phyloP scores from a whole-genome alignment of 2,329 filamentous ascomycete genomes.

The Arthroderma sp. region DNA sequence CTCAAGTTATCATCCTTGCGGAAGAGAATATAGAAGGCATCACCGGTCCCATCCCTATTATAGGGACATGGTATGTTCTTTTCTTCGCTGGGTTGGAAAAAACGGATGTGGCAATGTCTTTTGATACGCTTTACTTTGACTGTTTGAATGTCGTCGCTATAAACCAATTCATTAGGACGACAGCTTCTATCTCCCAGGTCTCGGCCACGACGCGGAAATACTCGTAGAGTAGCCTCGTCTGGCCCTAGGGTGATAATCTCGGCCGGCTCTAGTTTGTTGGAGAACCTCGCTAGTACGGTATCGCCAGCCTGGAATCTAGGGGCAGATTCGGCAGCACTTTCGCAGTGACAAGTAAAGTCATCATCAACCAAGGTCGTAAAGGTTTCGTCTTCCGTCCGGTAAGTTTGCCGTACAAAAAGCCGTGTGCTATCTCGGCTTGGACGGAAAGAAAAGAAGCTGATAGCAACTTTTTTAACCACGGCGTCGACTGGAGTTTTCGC shows the following conservation, averaged over 20 bases:
- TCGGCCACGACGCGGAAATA: constrained; percentile 39
- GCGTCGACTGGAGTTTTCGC: constrained; percentile 43
- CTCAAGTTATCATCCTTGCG: constrained; percentile 17
- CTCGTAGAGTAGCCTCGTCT: constrained; percentile 37
- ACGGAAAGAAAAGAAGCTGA: constrained; percentile 46
- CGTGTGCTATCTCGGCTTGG: constrained; percentile 35
- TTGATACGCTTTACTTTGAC: constrained; percentile 36
- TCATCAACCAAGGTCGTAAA: constrained; percentile 48
- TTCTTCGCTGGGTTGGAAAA: constrained; percentile 35
- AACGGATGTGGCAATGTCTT: constrained; percentile 49
- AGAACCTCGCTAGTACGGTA: constrained; percentile 42
- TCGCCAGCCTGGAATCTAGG: constrained; percentile 42
- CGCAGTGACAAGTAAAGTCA: constrained; percentile 45
- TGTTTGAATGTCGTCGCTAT: constrained; percentile 35
- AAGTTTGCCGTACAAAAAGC: constrained; percentile 61
- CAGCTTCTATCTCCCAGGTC: constrained; percentile 32
- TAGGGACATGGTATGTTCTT: constrained; percentile 49
- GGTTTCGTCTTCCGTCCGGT: constrained; percentile 46
- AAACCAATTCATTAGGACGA: constrained; percentile 42
- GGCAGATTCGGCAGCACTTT: background rate
- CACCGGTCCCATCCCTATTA: constrained; percentile 50
- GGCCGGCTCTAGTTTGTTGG: constrained; percentile 45
- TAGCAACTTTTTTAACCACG: constrained; percentile 44
- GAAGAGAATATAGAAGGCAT: constrained; percentile 53
- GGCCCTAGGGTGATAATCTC: constrained; percentile 39